phyloP scores from a whole-genome alignment of 345 rosid species.

The Combretum micranthum region DNA sequence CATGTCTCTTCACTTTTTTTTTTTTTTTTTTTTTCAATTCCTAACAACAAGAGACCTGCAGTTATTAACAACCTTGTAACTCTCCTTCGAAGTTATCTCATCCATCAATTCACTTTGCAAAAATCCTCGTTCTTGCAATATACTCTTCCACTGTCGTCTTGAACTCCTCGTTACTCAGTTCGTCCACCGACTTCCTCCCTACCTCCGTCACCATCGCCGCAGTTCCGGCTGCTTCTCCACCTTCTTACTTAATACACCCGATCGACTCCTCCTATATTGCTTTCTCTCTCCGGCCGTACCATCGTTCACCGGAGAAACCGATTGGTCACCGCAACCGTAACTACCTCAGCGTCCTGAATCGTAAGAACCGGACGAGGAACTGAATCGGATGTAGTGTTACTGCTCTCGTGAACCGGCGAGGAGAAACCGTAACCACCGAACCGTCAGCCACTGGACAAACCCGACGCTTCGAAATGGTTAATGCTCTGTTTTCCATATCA shows the following conservation, averaged over 20 bases:
- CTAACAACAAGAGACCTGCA: constrained; percentile 4
- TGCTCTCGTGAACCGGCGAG: too few species aligned
- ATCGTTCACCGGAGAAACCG: too few species aligned
- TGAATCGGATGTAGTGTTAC: too few species aligned
- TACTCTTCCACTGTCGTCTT: constrained; percentile 3
- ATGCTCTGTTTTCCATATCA: too few species aligned
- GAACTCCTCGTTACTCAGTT: constrained; percentile 7
- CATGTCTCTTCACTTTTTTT: too few species aligned
- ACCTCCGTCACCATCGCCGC: constrained; percentile 1
- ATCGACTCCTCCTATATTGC: constrained; percentile 1
- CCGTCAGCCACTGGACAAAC: too few species aligned
- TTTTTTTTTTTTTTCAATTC: neutral
- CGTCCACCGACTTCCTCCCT: constrained; percentile 3
- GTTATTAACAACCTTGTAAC: neutral
- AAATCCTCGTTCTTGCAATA: neutral
- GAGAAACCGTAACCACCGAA: too few species aligned
- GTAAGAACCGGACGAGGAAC: too few species aligned
- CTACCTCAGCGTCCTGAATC: too few species aligned
- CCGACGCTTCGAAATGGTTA: too few species aligned
- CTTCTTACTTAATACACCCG: neutral
- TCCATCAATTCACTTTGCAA: neutral
- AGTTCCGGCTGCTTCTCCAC: neutral
- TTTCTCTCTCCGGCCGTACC: neutral
- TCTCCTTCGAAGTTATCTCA: neutral
- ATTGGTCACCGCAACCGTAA: too few species aligned